These are phyloP conservation scores for Phyllosticta citribraziliensis DNA, from an alignment of 2,329 filamentous ascomycete species.

Conservation along the genomic window DNA sequence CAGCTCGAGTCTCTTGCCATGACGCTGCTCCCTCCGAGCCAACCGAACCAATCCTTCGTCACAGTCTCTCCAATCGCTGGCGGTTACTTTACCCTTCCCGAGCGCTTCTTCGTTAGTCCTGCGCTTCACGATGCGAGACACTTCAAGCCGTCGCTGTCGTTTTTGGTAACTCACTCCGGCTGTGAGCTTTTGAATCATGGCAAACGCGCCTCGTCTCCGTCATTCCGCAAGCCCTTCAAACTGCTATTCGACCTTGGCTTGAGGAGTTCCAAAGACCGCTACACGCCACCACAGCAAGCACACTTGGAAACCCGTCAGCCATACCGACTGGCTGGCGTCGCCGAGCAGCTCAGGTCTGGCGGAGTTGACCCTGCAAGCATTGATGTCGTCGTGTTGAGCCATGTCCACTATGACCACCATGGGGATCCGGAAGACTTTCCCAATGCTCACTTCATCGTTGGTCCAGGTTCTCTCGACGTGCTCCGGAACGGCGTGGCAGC, in stretches of 20 bases:
- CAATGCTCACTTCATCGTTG: conserved; percentile 30
- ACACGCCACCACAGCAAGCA: conserved; percentile 33
- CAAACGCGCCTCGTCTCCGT: neutral
- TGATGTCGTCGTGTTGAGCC: conserved; percentile 30
- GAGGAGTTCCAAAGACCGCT: conserved; percentile 35
- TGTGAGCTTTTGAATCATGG: conserved; percentile 12
- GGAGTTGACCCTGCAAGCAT: conserved; percentile 29
- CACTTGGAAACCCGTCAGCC: conserved; percentile 40
- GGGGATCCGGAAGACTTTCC: conserved; percentile 31
- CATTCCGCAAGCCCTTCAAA: conserved; percentile 18
- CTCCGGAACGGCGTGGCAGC: conserved; percentile 16
- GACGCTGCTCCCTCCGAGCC: conserved; percentile 16
- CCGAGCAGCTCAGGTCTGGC: conserved; percentile 27
- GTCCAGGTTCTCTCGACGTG: conserved; percentile 22
- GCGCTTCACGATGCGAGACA: conserved; percentile 33
- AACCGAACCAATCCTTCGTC: conserved; percentile 19
- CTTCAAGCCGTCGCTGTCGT: conserved; percentile 45
- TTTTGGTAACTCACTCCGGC: conserved; percentile 41
- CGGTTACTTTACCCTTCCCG: conserved; percentile 37
- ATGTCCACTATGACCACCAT: conserved; percentile 36
- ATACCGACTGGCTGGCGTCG: conserved; percentile 28
- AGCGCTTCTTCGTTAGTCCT: conserved; percentile 37
- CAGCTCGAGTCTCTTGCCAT: neutral
- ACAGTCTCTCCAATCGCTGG: conserved; percentile 23
- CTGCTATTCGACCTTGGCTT: conserved; percentile 48